A percentile compares a stretch with the other conserved stretches of the same genome.
phyloP scores from a whole-genome alignment of 768 basidiomycete species.

The Rickenella mellea region DNA sequence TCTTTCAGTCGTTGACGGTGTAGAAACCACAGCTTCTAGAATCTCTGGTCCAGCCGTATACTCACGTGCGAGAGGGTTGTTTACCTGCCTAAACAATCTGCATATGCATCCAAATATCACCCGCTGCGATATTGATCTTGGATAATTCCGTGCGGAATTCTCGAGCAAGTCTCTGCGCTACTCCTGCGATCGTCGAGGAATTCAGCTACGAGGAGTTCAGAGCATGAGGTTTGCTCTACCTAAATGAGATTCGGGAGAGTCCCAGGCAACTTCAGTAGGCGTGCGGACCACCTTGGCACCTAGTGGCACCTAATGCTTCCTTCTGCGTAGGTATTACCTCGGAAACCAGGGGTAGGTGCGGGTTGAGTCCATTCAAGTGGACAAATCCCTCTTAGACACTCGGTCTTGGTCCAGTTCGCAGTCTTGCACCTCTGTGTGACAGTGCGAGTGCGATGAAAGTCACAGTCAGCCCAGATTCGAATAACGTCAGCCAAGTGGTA shows the following conservation, averaged over 20 bases:
- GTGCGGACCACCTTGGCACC: slow-evolving; percentile 95
- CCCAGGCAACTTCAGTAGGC: slow-evolving; percentile 81
- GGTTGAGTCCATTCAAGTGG: too few relatives aligned
- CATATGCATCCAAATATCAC: slow-evolving; percentile 2
- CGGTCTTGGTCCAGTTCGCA: too few relatives aligned
- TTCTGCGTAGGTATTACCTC: too few relatives aligned
- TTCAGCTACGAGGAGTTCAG: slow-evolving; percentile 63
- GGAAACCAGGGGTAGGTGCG: too few relatives aligned
- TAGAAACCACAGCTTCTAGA: slow-evolving; percentile 61
- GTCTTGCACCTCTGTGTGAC: too few relatives aligned
- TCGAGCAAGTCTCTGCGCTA: slow-evolving; percentile 67
- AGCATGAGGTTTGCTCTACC: slow-evolving; percentile 43
- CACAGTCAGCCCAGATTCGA: too few relatives aligned
- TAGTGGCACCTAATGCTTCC: too few relatives aligned
- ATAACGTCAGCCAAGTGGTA: too few relatives aligned
- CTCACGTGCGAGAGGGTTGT: slow-evolving; percentile 91
- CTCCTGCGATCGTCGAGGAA: slow-evolving; percentile 81
- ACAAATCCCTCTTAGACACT: too few relatives aligned
- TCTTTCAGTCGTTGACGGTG: slow-evolving; percentile 45
- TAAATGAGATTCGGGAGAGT: slow-evolving; percentile 87
- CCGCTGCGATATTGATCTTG: slow-evolving; percentile 87
- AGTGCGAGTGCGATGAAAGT: too few relatives aligned
- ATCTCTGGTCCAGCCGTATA: slow-evolving; percentile 88
- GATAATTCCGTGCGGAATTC: slow-evolving; percentile 82
- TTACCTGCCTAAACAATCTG: slow-evolving; percentile 31